phyloP scores from a whole-genome alignment of 106 monocot species.

The Allium sativum region DNA sequence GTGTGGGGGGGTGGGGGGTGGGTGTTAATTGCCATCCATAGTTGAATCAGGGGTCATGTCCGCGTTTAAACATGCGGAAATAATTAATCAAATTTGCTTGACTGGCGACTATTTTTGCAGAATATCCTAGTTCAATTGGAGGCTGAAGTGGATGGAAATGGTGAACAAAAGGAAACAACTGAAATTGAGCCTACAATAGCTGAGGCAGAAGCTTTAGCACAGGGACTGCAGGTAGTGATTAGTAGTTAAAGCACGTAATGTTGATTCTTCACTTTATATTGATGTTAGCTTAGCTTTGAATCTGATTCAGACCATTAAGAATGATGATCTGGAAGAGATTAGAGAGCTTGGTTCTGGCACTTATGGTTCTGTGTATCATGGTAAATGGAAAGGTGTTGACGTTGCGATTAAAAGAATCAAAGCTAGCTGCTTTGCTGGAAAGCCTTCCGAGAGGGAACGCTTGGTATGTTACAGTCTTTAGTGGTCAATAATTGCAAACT shows the following conservation, averaged over 20 bases:
- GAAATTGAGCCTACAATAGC: constrained; percentile 70
- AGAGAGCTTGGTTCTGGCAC: constrained; percentile 81
- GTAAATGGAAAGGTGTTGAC: constrained; percentile 93
- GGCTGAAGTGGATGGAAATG: constrained; percentile 26
- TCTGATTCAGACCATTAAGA: constrained; percentile 60
- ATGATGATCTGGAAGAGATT: constrained; percentile 86
- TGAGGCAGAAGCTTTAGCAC: constrained; percentile 69
- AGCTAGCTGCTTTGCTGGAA: constrained; percentile 85
- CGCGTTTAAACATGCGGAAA: too few species aligned
- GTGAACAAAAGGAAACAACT: constrained; percentile 27
- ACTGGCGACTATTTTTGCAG: constrained; percentile 25
- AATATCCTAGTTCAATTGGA: constrained; percentile 32
- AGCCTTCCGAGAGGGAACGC: constrained; percentile 83
- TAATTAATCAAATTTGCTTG: too few species aligned
- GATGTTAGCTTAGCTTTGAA: background rate
- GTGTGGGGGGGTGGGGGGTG: too few species aligned
- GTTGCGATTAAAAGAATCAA: constrained; percentile 95
- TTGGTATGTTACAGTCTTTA: constrained; percentile 32
- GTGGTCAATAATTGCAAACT: too few species aligned
- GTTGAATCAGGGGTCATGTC: too few species aligned
- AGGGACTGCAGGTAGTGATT: constrained; percentile 72
- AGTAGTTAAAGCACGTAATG: background rate
- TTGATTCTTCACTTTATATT: background rate
- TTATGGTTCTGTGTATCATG: constrained; percentile 82
- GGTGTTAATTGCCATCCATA: too few species aligned